A percentile compares a stretch with the other conserved stretches of the same genome.
These are phyloP conservation scores for Coemansia sp. DNA, from an alignment of 192 early-diverging fungal species.

Conservation along the genomic window DNA sequence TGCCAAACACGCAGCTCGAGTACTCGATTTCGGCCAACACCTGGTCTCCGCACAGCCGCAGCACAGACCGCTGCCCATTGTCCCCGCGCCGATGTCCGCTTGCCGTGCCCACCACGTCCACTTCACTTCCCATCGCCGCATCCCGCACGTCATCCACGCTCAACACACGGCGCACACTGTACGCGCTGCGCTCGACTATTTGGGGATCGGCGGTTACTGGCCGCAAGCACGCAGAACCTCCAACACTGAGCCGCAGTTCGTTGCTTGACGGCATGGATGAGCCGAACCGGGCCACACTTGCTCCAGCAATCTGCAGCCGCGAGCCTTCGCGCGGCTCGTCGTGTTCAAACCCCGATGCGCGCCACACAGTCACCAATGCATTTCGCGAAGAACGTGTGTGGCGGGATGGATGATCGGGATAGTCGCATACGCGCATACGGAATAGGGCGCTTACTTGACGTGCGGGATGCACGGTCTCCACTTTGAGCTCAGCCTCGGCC, in stretches of 20 bases:
- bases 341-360: constrained; percentile 19
- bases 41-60: constrained; percentile 21
- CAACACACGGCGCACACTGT: constrained; percentile 21
- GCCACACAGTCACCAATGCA: constrained; percentile 44
- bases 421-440: constrained; percentile 45
- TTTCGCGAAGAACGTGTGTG: neutral
- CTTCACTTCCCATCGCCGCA: constrained; percentile 20
- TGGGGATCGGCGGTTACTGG: constrained; percentile 19
- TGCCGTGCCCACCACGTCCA: constrained; percentile 31
- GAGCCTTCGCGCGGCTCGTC: constrained; percentile 31
- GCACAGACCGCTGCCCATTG: constrained; percentile 9
- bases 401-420: constrained; percentile 29
- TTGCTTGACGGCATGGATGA: neutral
- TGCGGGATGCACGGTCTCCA: constrained; percentile 17
- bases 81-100: neutral
- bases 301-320: constrained; percentile 31
- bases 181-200: constrained; percentile 22
- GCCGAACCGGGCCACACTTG: constrained; percentile 6
- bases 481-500: neutral
- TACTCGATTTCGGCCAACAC: constrained; percentile 24
- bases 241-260: constrained; percentile 24
- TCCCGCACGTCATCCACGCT: constrained; percentile 34
- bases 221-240: constrained; percentile 8
- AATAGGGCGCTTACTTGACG: constrained; percentile 32
- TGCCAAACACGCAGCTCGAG: constrained; percentile 18